Percentiles rank a stretch among this genome's conserved stretches.
Evolutionary conservation across 2,329 filamentous ascomycete species (phyloP).

Genomic region (Pyrenophora seminiperda): DNA sequence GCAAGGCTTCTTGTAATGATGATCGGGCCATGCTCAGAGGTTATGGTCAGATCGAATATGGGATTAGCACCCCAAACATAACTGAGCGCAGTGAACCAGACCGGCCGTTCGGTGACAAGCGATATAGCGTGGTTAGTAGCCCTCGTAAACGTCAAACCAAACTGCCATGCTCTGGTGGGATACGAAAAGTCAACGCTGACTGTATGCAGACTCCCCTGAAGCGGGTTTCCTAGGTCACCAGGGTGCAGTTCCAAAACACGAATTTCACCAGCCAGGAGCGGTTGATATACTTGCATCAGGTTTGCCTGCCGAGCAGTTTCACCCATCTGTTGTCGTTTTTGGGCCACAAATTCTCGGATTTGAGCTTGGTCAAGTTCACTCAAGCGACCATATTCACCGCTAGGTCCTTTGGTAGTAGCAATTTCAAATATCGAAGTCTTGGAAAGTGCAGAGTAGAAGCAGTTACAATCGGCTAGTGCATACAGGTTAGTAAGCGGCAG

Average conservation of each 20-base stretch:
- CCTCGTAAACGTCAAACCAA: conserved; percentile 6
- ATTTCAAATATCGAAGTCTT: conserved; percentile 15
- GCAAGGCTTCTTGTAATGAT: conserved; percentile 27
- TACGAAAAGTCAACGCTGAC: conserved; percentile 30
- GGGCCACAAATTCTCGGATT: conserved; percentile 10
- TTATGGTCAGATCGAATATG: conserved; percentile 18
- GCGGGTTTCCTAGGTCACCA: conserved; percentile 6
- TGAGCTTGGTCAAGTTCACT: conserved; percentile 14
- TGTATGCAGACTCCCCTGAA: conserved; percentile 22
- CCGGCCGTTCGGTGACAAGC: conserved; percentile 7
- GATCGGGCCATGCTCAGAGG: conserved; percentile 10
- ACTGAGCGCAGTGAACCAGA: conserved; percentile 34
- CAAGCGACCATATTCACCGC: conserved; percentile 2
- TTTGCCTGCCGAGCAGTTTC: neutral
- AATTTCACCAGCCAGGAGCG: conserved; percentile 22
- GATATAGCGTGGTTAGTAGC: conserved; percentile 30
- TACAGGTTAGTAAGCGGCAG: neutral
- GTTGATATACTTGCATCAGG: conserved; percentile 7
- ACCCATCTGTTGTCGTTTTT: neutral
- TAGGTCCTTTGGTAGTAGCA: conserved; percentile 12
- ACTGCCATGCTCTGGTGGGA: conserved; percentile 7
- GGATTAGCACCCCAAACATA: conserved; percentile 31
- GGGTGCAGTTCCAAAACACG: conserved; percentile 28
- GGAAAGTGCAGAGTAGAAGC: conserved; percentile 17
- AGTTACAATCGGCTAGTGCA: conserved; percentile 15